Conservation (phyloP, 2,329 filamentous ascomycete species). For the Macroventuria anomochaeta region DNA sequence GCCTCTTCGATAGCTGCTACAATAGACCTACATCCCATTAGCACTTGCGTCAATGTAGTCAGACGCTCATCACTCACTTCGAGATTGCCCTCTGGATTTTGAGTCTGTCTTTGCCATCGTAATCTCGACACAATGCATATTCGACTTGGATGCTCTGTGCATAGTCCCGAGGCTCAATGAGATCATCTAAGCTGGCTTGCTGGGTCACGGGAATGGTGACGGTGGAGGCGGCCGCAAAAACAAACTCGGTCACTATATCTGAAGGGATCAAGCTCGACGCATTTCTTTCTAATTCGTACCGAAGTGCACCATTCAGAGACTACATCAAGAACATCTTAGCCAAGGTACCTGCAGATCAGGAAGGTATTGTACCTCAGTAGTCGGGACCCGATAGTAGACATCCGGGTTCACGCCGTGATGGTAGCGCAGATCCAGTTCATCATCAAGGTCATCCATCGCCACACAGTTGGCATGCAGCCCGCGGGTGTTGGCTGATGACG, state of each 20-base stretch:
- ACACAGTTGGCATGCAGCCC: conserved; percentile 1
- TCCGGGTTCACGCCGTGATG: conserved; percentile 39
- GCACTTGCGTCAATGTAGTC: neutral
- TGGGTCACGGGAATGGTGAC: conserved; percentile 40
- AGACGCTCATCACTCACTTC: conserved; percentile 20
- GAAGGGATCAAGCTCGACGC: conserved; percentile 39
- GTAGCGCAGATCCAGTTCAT: conserved; percentile 41
- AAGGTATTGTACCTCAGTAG: conserved; percentile 31
- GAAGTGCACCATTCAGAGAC: conserved; percentile 39
- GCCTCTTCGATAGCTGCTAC: conserved; percentile 39
- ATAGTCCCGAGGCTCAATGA: conserved; percentile 38
- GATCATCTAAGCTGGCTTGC: conserved; percentile 32
- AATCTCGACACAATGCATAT: conserved; percentile 34
- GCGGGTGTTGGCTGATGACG: conserved; percentile 6
- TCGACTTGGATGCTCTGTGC: conserved; percentile 40
- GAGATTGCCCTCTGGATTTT: conserved; percentile 40
- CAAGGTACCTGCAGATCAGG: conserved; percentile 3
- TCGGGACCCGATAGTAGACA: conserved; percentile 43
- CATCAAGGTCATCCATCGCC: conserved; percentile 41
- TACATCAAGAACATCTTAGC: conserved; percentile 27
- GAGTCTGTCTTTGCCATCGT: conserved; percentile 37
- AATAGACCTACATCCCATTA: conserved; percentile 24
- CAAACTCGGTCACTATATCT: conserved; percentile 42
- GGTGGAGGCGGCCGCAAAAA: conserved; percentile 39
- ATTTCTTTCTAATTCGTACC: conserved; percentile 38